A percentile compares a stretch with the other conserved stretches of the same genome.
Conservation (phyloP, 2,329 filamentous ascomycete species). For the Talaromyces sp. region DNA sequence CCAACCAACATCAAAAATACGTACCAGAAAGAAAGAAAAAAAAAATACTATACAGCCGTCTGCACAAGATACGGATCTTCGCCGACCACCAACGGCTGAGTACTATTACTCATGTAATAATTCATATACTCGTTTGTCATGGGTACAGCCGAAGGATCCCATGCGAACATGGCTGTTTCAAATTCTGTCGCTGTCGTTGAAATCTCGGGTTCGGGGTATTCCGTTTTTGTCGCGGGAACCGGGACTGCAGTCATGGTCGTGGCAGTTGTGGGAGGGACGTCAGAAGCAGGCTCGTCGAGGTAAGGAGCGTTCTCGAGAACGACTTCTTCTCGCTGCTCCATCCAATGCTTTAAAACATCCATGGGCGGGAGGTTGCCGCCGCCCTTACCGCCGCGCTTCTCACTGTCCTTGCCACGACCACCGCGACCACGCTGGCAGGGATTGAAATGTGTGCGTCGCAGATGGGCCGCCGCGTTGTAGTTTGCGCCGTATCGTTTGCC, state of each 20-base stretch:
- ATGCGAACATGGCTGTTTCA: constrained; percentile 25
- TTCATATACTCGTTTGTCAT: constrained; percentile 32
- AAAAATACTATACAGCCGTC: constrained; percentile 32
- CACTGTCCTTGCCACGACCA: constrained; percentile 54
- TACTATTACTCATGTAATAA: constrained; percentile 7
- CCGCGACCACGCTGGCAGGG: constrained; percentile 54
- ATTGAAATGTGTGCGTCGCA: constrained; percentile 85
- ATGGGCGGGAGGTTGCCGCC: constrained; percentile 62
- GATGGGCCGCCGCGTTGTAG: constrained; percentile 91
- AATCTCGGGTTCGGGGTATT: constrained; percentile 18
- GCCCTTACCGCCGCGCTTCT: constrained; percentile 56
- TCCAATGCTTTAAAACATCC: constrained; percentile 61
- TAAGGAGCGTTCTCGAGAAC: constrained; percentile 38
- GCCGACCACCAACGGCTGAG: constrained; percentile 30
- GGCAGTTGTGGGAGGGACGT: constrained; percentile 22
- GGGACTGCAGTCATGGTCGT: constrained; percentile 15
- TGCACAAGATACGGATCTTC: constrained; percentile 40
- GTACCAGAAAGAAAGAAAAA: constrained; percentile 17
- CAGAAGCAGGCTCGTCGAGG: constrained; percentile 26
- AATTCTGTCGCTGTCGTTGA: constrained; percentile 21
- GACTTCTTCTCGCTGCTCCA: constrained; percentile 56
- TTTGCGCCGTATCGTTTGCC: constrained; percentile 83
- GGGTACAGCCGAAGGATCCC: constrained; percentile 29
- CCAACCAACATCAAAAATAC: constrained; percentile 16
- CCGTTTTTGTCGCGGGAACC: constrained; percentile 8